Conservation (phyloP, 805 yeast species). For the Komagataella ulmi region DNA sequence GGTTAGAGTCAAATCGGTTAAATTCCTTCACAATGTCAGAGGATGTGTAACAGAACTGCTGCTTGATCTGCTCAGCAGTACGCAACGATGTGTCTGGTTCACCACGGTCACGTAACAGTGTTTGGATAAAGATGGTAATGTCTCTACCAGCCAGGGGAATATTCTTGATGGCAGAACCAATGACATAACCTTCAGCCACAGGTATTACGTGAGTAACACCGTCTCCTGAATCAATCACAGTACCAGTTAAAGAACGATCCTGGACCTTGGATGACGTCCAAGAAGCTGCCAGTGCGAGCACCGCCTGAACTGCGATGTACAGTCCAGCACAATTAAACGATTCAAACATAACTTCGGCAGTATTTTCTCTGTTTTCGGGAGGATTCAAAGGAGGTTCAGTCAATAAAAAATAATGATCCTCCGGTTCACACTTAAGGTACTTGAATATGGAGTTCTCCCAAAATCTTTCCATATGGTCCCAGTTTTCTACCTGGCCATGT, state of each 20-base stretch:
- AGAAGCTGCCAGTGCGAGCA: slow-evolving; percentile 93
- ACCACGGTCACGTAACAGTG: slow-evolving; percentile 90
- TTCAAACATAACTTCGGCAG: slow-evolving; percentile 98
- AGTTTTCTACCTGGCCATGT: slow-evolving; percentile 96
- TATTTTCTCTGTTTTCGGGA: slow-evolving; percentile 98
- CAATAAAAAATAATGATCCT: slow-evolving; percentile 88
- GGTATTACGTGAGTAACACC: slow-evolving; percentile 99
- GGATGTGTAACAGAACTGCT: slow-evolving; percentile 92
- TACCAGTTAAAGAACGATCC: slow-evolving; percentile 94
- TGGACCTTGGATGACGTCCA: slow-evolving; percentile 96
- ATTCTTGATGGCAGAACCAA: slow-evolving; percentile 93
- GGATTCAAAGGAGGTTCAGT: slow-evolving; percentile 99
- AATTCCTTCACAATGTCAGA: slow-evolving; percentile 97
- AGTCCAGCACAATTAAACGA: slow-evolving; percentile 97
- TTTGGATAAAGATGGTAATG: slow-evolving; percentile 87
- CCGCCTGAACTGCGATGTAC: slow-evolving; percentile 98
- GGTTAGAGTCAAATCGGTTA: slow-evolving; percentile 85
- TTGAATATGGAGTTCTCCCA: slow-evolving; percentile 98
- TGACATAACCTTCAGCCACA: slow-evolving; percentile 98
- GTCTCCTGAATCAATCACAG: slow-evolving; percentile 96
- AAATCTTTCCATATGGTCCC: slow-evolving; percentile 99
- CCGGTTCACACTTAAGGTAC: slow-evolving; percentile 95
- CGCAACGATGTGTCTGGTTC: slow-evolving; percentile 86
- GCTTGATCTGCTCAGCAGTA: slow-evolving; percentile 95
- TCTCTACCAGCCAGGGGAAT: slow-evolving; percentile 99